Conservation (phyloP, 352 stramenopile genomes). For the Phytopythium oedochilum region DNA sequence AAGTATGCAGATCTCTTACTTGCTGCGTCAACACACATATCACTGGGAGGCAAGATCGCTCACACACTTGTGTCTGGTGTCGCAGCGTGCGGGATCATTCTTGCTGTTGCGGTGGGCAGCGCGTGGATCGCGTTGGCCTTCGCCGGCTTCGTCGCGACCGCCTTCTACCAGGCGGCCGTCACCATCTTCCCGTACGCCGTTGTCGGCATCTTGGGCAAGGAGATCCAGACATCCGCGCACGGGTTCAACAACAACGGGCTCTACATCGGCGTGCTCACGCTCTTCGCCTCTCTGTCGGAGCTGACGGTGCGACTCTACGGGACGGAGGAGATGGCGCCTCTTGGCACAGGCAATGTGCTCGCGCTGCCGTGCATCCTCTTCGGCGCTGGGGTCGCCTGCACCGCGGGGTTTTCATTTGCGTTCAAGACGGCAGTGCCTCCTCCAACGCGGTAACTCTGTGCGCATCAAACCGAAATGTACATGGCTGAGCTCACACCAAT, state of each 20-base stretch:
- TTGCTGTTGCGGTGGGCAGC: slow-evolving; percentile 44
- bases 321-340: slow-evolving; percentile 49
- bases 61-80: background rate
- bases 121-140: slow-evolving; percentile 44
- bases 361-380: slow-evolving; percentile 61
- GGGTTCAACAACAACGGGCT: slow-evolving; percentile 83
- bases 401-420: slow-evolving; percentile 30
- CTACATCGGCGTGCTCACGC: slow-evolving; percentile 68
- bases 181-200: slow-evolving; percentile 73
- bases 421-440: slow-evolving; percentile 2
- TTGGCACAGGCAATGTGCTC: slow-evolving; percentile 61
- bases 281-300: slow-evolving; percentile 58
- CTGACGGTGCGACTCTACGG: slow-evolving; percentile 73
- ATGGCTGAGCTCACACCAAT: no score
- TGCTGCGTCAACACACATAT: no score
- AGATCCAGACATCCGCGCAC: slow-evolving; percentile 57
- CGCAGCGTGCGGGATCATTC: slow-evolving; percentile 39
- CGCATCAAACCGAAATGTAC: no score
- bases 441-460: background rate
- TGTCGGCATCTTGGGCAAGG: slow-evolving; percentile 76
- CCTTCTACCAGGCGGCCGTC: slow-evolving; percentile 60
- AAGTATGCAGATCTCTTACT: slow-evolving; percentile 18
- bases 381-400: slow-evolving; percentile 36
- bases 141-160: slow-evolving; percentile 44
- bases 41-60: background rate